phyloP scores from a whole-genome alignment of 371 early-diverging fungal species.

The Mucor indicus region DNA sequence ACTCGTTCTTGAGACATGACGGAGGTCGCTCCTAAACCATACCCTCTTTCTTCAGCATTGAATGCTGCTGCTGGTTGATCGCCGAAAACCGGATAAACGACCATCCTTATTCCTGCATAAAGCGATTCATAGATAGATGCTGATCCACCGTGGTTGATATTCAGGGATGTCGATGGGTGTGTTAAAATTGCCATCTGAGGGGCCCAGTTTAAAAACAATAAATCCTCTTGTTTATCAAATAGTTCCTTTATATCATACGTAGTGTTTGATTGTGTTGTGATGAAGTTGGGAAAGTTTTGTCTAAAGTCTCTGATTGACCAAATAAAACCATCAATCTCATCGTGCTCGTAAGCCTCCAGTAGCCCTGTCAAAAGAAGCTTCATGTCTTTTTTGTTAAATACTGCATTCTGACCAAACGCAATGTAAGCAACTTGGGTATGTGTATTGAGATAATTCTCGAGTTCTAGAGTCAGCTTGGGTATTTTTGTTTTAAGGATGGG shows the following conservation, averaged over 20 bases:
- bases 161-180: too few relatives aligned
- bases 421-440: constrained; percentile 29
- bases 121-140: too few relatives aligned
- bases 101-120: too few relatives aligned
- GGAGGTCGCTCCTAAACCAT: too few relatives aligned
- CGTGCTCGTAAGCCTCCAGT: constrained; percentile 14
- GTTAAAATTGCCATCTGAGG: too few relatives aligned
- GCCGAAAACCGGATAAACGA: too few relatives aligned
- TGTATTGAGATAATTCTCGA: constrained; percentile 14
- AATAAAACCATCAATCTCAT: constrained; percentile 26
- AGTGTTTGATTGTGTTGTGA: constrained; percentile 2
- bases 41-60: too few relatives aligned
- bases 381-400: constrained; percentile 9
- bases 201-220: too few relatives aligned
- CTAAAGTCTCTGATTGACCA: constrained; percentile 21
- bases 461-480: constrained; percentile 10
- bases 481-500: constrained; percentile 22
- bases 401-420: constrained; percentile 37
- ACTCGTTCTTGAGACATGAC: constrained; percentile 3
- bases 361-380: constrained; percentile 16
- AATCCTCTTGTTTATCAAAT: background rate
- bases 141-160: too few relatives aligned
- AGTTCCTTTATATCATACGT: background rate
- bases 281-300: constrained; percentile 8
- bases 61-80: too few relatives aligned